Evolutionary conservation across 148 eudicot genomes (phyloP), one percentile per base, ranked within the genome.

Genomic region (Bassia scoparia): DNA sequence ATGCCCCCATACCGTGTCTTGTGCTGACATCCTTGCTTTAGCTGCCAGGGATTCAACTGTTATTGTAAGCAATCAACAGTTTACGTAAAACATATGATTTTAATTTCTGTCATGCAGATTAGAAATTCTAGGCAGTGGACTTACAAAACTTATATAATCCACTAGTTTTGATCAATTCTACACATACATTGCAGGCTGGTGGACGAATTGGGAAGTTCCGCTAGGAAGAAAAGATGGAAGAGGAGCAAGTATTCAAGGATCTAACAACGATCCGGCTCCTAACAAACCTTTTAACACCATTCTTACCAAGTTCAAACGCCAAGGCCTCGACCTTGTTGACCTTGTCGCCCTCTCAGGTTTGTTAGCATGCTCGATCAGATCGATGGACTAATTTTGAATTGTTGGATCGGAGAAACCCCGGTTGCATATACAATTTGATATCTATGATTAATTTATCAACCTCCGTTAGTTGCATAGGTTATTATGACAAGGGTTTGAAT

Each of bases 271-370:
- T 72, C 98, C 98, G 18, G 93, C 95, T 37, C 98, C 97, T 43
- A 94, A 87, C 84, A 89, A 83, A 91, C 89, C 98, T 5, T 94
- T 94, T 72, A 86, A 89, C 55, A 88, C 98, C 74, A 88, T 94
- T 77, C 87, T 90, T 46, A 88, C 95, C 76, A 90, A 89, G 78
- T 94, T 91, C 68, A 84, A 91, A 75, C 84, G 83, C 3, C 78
- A 90, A 70, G 92, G 90, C 7, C 89, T 94, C 7, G 74, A 89
- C 79, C 79, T 94, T 64, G 89, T 87, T 61, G 98, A 94, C 76
- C 86, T 91, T 56, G 98, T 94, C 23, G 93, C 98, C 0, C 85
- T 94, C 26, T 94, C 98, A 3, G 98, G 98, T 94, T 86, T 31
- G 61, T 50, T n/a, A n/a, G n/a, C n/a, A n/a, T n/a, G n/a, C n/a